Percentiles rank a stretch among this genome's conserved stretches.
Evolutionary conservation across 805 yeast species (phyloP).

Genomic region (Jamesozyma lodderae): DNA sequence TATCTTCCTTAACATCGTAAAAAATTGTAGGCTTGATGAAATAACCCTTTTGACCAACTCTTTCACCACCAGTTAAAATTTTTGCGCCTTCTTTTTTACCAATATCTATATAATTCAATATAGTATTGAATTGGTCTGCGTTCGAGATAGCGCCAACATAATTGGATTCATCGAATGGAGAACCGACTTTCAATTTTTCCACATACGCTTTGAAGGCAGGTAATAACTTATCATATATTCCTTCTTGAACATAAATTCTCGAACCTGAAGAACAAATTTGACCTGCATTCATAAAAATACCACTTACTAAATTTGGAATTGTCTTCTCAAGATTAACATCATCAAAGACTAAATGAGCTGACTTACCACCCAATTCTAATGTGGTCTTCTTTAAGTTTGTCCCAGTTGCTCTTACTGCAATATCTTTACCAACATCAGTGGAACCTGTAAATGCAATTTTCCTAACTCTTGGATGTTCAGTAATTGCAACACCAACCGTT

Average conservation of each 20-base stretch:
- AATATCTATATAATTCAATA: slow-evolving; percentile 53
- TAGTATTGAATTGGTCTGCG: slow-evolving; percentile 57
- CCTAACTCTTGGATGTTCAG: slow-evolving; percentile 59
- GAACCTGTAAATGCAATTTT: slow-evolving; percentile 80
- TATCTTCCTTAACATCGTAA: slow-evolving; percentile 53
- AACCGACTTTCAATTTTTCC: slow-evolving; percentile 58
- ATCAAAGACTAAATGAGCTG: slow-evolving; percentile 64
- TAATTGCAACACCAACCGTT: slow-evolving; percentile 61
- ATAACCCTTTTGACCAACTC: slow-evolving; percentile 57
- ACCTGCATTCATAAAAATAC: slow-evolving; percentile 74
- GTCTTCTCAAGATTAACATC: slow-evolving; percentile 54
- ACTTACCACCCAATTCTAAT: slow-evolving; percentile 77
- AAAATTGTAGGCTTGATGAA: slow-evolving; percentile 68
- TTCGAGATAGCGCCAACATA: slow-evolving; percentile 78
- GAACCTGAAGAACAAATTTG: slow-evolving; percentile 81
- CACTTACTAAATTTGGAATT: slow-evolving; percentile 44
- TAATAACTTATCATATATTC: slow-evolving; percentile 54
- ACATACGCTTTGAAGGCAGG: slow-evolving; percentile 49
- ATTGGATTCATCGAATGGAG: slow-evolving; percentile 59
- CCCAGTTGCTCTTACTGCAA: slow-evolving; percentile 61
- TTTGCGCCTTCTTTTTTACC: slow-evolving; percentile 66
- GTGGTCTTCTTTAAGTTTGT: slow-evolving; percentile 73
- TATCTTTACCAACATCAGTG: slow-evolving; percentile 62
- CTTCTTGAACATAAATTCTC: slow-evolving; percentile 67
- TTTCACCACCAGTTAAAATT: slow-evolving; percentile 61